A percentile compares a stretch with the other conserved stretches of the same genome.
phyloP scores from a whole-genome alignment of 192 early-diverging fungal genomes.

The Linnemannia elongata region DNA sequence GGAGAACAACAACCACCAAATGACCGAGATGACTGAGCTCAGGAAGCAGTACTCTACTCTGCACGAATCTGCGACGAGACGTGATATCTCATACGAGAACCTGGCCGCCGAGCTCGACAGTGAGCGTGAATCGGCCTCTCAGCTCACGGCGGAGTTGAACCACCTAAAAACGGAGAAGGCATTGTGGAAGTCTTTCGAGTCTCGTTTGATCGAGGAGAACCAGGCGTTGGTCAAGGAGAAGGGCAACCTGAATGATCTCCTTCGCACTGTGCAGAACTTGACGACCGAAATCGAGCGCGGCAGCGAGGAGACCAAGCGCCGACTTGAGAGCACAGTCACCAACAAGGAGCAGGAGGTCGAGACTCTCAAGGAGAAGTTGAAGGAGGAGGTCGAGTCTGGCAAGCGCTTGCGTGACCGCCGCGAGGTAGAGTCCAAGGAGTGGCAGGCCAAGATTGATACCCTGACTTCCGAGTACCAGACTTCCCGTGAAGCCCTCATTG shows the following conservation, averaged over 20 bases:
- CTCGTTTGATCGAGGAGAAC: slow-evolving; percentile 64
- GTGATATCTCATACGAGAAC: slow-evolving; percentile 74
- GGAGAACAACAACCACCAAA: slow-evolving; percentile 65
- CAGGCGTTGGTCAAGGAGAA: slow-evolving; percentile 66
- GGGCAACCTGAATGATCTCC: slow-evolving; percentile 63
- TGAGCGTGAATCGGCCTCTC: slow-evolving; percentile 65
- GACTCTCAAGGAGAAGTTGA: slow-evolving; percentile 61
- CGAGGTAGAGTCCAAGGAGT: slow-evolving; percentile 57
- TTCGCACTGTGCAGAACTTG: slow-evolving; percentile 66
- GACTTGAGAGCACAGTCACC: slow-evolving; percentile 58
- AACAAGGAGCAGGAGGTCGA: slow-evolving; percentile 61
- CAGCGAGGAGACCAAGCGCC: slow-evolving; percentile 48
- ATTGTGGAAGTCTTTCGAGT: slow-evolving; percentile 64
- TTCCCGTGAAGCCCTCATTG: slow-evolving; percentile 55
- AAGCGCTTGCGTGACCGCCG: slow-evolving; percentile 51
- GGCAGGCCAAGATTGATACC: slow-evolving; percentile 54
- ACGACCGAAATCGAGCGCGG: slow-evolving; percentile 65
- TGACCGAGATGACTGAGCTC: slow-evolving; percentile 72
- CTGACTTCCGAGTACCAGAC: slow-evolving; percentile 50
- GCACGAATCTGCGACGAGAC: slow-evolving; percentile 61
- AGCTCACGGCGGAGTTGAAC: slow-evolving; percentile 60
- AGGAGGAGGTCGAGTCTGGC: slow-evolving; percentile 47
- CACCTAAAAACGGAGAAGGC: slow-evolving; percentile 71
- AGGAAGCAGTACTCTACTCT: slow-evolving; percentile 69
- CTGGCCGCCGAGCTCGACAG: slow-evolving; percentile 62